Conservation (phyloP, 2,329 filamentous ascomycete species). For the Diaporthe sp. region DNA sequence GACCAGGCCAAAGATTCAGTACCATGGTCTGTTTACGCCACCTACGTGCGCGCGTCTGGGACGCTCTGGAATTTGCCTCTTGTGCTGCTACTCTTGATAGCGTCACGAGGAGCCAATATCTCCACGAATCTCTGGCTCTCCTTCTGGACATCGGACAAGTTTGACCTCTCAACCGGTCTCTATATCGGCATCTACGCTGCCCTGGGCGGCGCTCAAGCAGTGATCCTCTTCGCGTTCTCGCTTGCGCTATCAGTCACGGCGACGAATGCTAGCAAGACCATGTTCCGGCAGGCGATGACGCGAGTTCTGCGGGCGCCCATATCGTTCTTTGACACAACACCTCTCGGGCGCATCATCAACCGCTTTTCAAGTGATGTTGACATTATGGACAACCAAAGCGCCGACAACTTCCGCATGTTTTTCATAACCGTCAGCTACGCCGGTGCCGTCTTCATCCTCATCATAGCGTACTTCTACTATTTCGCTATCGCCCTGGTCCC, state of each 20-base stretch:
- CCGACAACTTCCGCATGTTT: conserved; percentile 90
- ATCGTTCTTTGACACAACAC: conserved; percentile 98
- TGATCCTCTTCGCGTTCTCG: conserved; percentile 85
- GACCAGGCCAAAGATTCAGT: conserved; percentile 82
- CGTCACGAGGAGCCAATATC: conserved; percentile 88
- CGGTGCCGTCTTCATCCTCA: conserved; percentile 81
- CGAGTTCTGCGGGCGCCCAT: conserved; percentile 78
- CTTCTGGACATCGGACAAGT: conserved; percentile 90
- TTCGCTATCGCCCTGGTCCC: conserved; percentile 76
- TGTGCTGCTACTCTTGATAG: conserved; percentile 71
- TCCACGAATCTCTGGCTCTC: conserved; percentile 92
- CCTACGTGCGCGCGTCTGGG: conserved; percentile 83
- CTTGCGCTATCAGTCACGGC: conserved; percentile 83
- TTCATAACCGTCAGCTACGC: conserved; percentile 80
- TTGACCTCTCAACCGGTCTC: conserved; percentile 72
- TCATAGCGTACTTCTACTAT: conserved; percentile 94
- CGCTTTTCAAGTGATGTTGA: conserved; percentile 98
- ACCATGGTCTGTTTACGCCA: conserved; percentile 82
- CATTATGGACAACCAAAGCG: conserved; percentile 94
- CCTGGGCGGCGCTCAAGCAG: conserved; percentile 77
- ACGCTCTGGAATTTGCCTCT: conserved; percentile 77
- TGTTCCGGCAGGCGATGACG: conserved; percentile 84
- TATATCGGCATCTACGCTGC: conserved; percentile 82
- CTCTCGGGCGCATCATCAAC: conserved; percentile 93
- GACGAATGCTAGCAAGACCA: conserved; percentile 83